Conservation (phyloP, 257 asterid genomes). For the Lycium ferocissimum region DNA sequence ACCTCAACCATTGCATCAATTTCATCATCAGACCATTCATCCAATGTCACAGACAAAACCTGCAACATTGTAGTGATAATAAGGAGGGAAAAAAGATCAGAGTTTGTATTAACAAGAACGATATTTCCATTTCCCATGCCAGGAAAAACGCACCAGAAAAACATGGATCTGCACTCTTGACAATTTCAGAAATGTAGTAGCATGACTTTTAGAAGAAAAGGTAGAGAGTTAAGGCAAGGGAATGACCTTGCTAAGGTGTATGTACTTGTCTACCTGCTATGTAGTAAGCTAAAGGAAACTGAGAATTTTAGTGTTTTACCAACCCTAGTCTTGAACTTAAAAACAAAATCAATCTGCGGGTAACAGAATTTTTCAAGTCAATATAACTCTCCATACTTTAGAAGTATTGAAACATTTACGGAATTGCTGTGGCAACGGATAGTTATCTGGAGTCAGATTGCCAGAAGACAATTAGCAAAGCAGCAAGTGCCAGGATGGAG, state of each 20-base stretch:
- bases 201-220: constrained; percentile 1
- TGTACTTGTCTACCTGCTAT: background rate
- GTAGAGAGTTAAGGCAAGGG: no score
- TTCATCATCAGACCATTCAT: constrained; percentile 97
- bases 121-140: background rate
- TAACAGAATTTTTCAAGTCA: background rate
- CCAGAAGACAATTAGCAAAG: background rate
- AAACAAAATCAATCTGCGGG: background rate
- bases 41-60: constrained; percentile 97
- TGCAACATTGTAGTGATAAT: constrained; percentile 39
- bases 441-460: background rate
- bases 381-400: background rate
- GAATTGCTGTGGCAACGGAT: background rate
- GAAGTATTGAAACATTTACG: background rate
- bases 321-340: background rate
- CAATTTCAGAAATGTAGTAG: background rate
- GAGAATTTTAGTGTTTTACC: constrained; percentile 19
- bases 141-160: background rate
- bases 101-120: constrained; percentile 15
- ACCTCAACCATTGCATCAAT: constrained; percentile 90
- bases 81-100: constrained; percentile 1
- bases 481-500: background rate
- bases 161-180: background rate
- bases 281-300: background rate
- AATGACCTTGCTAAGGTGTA: background rate